Evolutionary conservation across 441 rosid species (phyloP).

Genomic region (Bocquillonia castaneifolia): DNA sequence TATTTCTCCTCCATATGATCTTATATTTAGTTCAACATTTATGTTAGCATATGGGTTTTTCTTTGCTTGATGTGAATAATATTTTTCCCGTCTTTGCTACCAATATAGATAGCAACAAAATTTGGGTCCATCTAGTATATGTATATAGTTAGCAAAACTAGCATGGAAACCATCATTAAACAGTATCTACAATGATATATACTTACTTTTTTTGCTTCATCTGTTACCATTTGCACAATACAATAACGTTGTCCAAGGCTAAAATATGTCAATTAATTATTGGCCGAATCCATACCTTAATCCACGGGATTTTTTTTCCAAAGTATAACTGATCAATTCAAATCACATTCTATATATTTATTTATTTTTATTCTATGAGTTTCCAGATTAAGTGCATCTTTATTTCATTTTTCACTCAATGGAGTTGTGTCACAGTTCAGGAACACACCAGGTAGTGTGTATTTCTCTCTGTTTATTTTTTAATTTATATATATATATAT

Average conservation of each 20-base stretch:
- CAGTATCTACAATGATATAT: neutral
- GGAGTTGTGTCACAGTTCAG: constrained; percentile 15
- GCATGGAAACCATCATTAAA: too few relatives aligned
- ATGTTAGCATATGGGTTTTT: too few relatives aligned
- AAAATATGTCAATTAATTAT: neutral
- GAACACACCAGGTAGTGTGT: constrained; percentile 9
- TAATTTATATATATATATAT: too few relatives aligned
- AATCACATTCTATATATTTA: neutral
- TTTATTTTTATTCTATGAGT: neutral
- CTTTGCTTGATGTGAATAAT: too few relatives aligned
- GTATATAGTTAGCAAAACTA: too few relatives aligned
- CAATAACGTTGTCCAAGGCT: neutral
- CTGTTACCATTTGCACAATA: neutral
- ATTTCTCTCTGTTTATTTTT: neutral
- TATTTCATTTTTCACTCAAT: neutral
- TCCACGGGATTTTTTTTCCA: neutral
- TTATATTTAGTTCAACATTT: too few relatives aligned
- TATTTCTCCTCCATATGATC: too few relatives aligned
- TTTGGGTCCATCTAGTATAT: too few relatives aligned
- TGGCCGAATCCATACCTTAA: neutral
- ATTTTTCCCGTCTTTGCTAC: too few relatives aligned
- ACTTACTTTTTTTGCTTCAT: neutral
- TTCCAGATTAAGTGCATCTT: neutral
- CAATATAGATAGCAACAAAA: too few relatives aligned
- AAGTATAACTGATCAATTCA: too few relatives aligned